These are phyloP conservation scores for Musa itinerans DNA, from an alignment of 176 grass and related monocot species.

Conservation along the genomic window DNA sequence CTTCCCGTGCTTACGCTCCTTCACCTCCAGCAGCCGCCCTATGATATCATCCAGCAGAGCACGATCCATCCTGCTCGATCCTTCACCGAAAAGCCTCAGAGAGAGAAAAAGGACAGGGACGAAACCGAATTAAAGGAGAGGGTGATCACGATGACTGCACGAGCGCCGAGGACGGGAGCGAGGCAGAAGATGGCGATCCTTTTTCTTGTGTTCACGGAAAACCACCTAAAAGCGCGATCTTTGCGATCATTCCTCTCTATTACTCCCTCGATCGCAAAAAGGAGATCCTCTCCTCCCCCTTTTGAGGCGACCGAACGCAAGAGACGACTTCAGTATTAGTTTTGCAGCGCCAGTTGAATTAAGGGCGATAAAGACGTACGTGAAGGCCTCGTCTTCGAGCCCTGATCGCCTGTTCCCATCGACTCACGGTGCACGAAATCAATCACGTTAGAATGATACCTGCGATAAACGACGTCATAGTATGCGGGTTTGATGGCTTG, in stretches of 20 bases:
- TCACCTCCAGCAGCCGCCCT: slow-evolving; percentile 45
- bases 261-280: not conserved
- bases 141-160: not conserved
- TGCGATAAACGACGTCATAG: not conserved
- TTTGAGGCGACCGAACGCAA: not conserved
- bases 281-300: not conserved
- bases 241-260: not conserved
- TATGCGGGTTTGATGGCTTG: not conserved
- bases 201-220: not conserved
- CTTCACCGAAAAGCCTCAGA: not conserved
- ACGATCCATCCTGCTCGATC: slow-evolving; percentile 43
- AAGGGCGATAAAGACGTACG: not conserved
- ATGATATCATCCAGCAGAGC: slow-evolving; percentile 53
- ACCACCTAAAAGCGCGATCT: not conserved
- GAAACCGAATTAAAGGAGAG: not conserved
- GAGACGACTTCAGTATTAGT: not conserved
- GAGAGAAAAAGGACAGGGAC: not conserved
- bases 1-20: slow-evolving; percentile 42
- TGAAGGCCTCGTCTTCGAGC: not conserved
- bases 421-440: no score
- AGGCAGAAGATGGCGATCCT: not conserved
- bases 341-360: not conserved
- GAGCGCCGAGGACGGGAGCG: not conserved
- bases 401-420: not conserved
- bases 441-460: no score